Percentiles rank a stretch among this genome's conserved stretches.
phyloP scores from a whole-genome alignment of 805 yeast species.

The Metschnikowia arizonensis region DNA sequence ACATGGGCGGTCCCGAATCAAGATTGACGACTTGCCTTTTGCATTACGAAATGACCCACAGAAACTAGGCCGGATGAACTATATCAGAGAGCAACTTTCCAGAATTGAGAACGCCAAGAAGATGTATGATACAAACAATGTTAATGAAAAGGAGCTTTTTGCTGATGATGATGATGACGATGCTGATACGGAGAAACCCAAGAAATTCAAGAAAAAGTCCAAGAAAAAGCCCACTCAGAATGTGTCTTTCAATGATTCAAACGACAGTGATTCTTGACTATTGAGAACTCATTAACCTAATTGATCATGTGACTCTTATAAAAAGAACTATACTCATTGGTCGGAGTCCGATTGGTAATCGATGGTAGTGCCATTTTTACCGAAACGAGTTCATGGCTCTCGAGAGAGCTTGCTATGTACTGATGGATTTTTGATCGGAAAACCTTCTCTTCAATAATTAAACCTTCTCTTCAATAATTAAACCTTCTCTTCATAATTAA shows the following conservation, averaged over 20 bases:
- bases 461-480: no score
- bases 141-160: slow-evolving; percentile 16
- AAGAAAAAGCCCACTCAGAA: slow-evolving; percentile 9
- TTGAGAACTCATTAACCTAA: no score
- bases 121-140: slow-evolving; percentile 34
- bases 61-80: slow-evolving; percentile 38
- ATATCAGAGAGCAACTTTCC: slow-evolving; percentile 36
- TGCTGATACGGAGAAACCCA: slow-evolving; percentile 15
- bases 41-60: slow-evolving; percentile 40
- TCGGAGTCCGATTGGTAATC: no score
- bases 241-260: slow-evolving; percentile 15
- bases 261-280: slow-evolving; percentile 13
- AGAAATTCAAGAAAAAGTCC: slow-evolving; percentile 8
- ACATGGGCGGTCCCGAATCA: slow-evolving; percentile 37
- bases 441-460: no score
- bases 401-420: not conserved
- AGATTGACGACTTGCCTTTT: slow-evolving; percentile 41
- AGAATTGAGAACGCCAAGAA: slow-evolving; percentile 39
- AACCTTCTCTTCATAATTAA: no score
- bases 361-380: no score
- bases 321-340: no score
- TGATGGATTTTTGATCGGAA: not conserved
- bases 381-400: not conserved
- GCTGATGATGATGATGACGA: slow-evolving; percentile 20
- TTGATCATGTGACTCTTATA: no score